Evolutionary conservation across 78 protist genomes (phyloP), one percentile per base, ranked within the genome.

Genomic region (Speleostelium caveatum): DNA sequence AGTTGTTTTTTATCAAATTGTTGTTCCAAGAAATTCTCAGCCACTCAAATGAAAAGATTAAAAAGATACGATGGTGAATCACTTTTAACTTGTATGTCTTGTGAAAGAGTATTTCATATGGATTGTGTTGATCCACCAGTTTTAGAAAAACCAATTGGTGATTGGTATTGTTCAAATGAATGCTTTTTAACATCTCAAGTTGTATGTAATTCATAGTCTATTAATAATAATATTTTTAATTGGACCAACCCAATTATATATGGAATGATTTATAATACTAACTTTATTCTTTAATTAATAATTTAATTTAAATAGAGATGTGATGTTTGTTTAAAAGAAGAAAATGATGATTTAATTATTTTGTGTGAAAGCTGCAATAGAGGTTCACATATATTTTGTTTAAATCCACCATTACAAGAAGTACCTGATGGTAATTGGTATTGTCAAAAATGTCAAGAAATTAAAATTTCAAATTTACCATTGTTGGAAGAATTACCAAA

Each of bases 151-250:
- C 76, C 77, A 16, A 49, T 24, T 6, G 33, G 16, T 26, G 17
- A 22, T 38, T 79, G 88, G 88, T 67, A 36, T 39, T 79, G 88
- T 56, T 79, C 88, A 79, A 56, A 36, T 67, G 77, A 79, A n/a
- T 79, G 88, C 39, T 26, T 33, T 51, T 42, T 36, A 30, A n/a
- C 39, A 5, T 63, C 75, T 36, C 41, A 65, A 26, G 32, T 77
- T 30, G 87, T 77, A 77, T 41, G 87, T 77, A 65, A 10, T 41
- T 24, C 22, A n/a, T 66, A 41, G 14, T 32, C 17, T 32, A 33
- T 4, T 33, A 12, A 33, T 62, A n/a, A 62, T 66, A 7, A 30
- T 33, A 33, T 33, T 33, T 32, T 0, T 61, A 28, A 7, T 66
- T 0, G 36, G 39, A 41, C 2, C 6, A 45, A 6, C 6, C 53